phyloP scores from a whole-genome alignment of 108 stramenopile genomes.

The Schizochytrium sp. region DNA sequence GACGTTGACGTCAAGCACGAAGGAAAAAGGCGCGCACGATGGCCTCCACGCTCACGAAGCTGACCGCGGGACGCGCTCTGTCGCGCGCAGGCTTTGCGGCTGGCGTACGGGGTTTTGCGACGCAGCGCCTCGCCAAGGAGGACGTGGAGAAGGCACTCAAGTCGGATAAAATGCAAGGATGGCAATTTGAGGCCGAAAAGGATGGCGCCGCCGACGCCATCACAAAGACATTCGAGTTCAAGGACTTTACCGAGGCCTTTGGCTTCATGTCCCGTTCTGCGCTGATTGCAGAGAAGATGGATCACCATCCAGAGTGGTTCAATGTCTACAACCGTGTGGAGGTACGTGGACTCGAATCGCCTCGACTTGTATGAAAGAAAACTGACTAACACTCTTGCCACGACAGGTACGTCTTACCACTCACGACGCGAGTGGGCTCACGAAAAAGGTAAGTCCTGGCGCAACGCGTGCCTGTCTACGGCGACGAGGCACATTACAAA shows the following conservation, averaged over 20 bases:
- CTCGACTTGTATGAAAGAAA: neutral
- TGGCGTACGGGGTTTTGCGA: neutral
- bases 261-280: constrained; percentile 80
- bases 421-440: neutral
- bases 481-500: neutral
- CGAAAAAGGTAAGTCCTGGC: neutral
- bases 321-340: constrained; percentile 90
- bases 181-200: neutral
- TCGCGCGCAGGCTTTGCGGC: neutral
- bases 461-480: neutral
- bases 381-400: too few species aligned
- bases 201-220: constrained; percentile 49
- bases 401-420: neutral
- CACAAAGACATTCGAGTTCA: constrained; percentile 64
- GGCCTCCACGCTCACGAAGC: too few species aligned
- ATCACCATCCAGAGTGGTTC: constrained; percentile 97
- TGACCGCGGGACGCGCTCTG: too few species aligned
- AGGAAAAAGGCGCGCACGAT: too few species aligned
- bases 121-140: neutral
- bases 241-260: constrained; percentile 79
- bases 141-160: neutral
- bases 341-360: constrained; percentile 60
- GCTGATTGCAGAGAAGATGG: constrained; percentile 66
- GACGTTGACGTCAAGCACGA: too few species aligned
- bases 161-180: neutral